phyloP scores from a whole-genome alignment of 1,284 basidiomycete species.

The Tausonia pullulans region DNA sequence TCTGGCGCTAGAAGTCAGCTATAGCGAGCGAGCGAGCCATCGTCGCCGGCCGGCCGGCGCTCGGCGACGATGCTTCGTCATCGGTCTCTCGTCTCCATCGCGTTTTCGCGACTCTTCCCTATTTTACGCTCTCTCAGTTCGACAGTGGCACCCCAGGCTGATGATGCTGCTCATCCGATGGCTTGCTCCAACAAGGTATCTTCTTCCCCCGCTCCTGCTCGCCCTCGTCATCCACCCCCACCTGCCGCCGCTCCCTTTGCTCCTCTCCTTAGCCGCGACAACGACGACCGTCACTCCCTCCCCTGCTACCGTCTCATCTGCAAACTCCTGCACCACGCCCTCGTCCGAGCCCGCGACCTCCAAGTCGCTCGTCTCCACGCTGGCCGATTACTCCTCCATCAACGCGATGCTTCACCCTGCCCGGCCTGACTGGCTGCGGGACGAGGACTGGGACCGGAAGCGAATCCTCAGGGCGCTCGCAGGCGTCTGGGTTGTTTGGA shows the following conservation, averaged over 20 bases:
- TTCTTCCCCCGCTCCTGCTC: slow-evolving; percentile 29
- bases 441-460: slow-evolving; percentile 8
- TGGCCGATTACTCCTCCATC: slow-evolving; percentile 33
- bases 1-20: not conserved
- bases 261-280: slow-evolving; percentile 33
- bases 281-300: slow-evolving; percentile 15
- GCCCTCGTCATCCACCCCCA: slow-evolving; percentile 18
- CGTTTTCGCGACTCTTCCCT: slow-evolving; percentile 11
- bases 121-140: slow-evolving; percentile 15
- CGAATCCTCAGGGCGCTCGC: slow-evolving; percentile 25
- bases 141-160: no score
- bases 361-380: slow-evolving; percentile 41
- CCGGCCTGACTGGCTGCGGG: slow-evolving; percentile 3
- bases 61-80: not conserved
- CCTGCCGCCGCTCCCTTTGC: slow-evolving; percentile 22
- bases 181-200: slow-evolving; percentile 26
- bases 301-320: slow-evolving; percentile 18
- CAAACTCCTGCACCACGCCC: slow-evolving; percentile 20
- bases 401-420: slow-evolving; percentile 30
- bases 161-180: slow-evolving; percentile 5
- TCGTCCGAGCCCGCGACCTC: slow-evolving; percentile 45
- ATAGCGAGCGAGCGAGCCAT: not conserved
- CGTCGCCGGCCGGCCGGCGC: not conserved
- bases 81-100: not conserved
- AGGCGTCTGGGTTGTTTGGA: slow-evolving; percentile 33